Evolutionary conservation across 2,329 filamentous ascomycete genomes (phyloP).

Genomic region (Lasiodiplodia theobromae): DNA sequence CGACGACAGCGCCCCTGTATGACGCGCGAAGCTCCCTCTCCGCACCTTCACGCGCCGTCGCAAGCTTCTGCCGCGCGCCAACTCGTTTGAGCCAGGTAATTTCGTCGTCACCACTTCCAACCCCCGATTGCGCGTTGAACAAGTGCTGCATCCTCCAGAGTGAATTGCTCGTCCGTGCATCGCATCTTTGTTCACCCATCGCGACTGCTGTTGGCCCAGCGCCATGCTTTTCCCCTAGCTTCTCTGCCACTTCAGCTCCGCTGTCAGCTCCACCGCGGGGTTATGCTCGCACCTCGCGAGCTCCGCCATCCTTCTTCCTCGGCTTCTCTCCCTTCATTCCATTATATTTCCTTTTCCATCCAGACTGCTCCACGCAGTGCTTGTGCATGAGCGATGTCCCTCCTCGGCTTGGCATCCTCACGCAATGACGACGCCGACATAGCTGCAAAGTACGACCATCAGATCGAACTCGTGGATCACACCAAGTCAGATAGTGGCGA

Average conservation of each 20-base stretch:
- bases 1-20: neutral
- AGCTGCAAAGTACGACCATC: conserved; percentile 60
- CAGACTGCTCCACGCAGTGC: neutral
- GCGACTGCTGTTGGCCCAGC: neutral
- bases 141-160: neutral
- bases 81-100: conserved; percentile 3
- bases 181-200: conserved; percentile 8
- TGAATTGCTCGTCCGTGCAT: neutral
- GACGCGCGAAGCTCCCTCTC: conserved; percentile 23
- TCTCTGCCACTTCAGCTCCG: neutral
- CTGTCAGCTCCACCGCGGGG: neutral
- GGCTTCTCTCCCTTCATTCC: neutral
- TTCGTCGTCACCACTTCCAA: conserved; percentile 9
- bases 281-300: neutral
- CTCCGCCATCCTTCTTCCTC: neutral
- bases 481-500: conserved; percentile 51
- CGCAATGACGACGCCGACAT: conserved; percentile 26
- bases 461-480: conserved; percentile 72
- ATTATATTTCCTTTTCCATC: neutral
- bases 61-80: neutral
- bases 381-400: conserved; percentile 17
- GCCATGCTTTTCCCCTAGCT: conserved; percentile 17
- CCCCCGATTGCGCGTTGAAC: neutral
- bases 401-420: conserved; percentile 20
- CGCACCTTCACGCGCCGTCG: conserved; percentile 14